A percentile compares a stretch with the other conserved stretches of the same genome.
Evolutionary conservation across 805 yeast species (phyloP).

Genomic region (Starmerella ratchasimensis): DNA sequence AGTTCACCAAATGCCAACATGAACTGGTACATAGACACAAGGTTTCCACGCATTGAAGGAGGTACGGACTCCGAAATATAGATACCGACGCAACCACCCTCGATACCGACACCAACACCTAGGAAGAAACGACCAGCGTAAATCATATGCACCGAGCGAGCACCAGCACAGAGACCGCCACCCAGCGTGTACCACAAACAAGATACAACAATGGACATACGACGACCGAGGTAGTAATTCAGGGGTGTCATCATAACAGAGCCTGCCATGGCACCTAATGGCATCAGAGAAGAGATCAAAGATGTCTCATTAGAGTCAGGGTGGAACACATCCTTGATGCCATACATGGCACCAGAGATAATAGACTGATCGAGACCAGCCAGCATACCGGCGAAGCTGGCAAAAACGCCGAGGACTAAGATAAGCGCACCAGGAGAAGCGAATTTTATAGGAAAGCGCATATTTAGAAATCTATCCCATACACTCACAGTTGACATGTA

Average conservation of each 20-base stretch:
- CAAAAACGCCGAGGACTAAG: constrained; percentile 39
- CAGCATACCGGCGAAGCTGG: constrained; percentile 50
- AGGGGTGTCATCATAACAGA: constrained; percentile 46
- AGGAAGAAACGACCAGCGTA: constrained; percentile 46
- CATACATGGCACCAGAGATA: constrained; percentile 48
- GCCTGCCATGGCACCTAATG: constrained; percentile 57
- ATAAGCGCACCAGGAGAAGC: constrained; percentile 30
- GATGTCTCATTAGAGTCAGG: constrained; percentile 35
- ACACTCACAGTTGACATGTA: constrained; percentile 4
- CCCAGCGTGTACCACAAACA: constrained; percentile 50
- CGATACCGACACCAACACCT: constrained; percentile 54
- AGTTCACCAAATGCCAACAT: constrained; percentile 56
- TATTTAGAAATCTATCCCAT: constrained; percentile 14
- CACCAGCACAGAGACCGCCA: constrained; percentile 44
- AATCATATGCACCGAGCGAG: constrained; percentile 35
- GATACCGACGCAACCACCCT: constrained; percentile 51
- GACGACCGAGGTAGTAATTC: constrained; percentile 43
- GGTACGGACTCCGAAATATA: constrained; percentile 52
- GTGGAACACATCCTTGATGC: constrained; percentile 33
- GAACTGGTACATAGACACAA: constrained; percentile 51
- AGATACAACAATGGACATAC: constrained; percentile 40
- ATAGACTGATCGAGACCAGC: constrained; percentile 58
- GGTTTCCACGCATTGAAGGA: constrained; percentile 38
- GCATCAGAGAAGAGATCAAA: constrained; percentile 46
- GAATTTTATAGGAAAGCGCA: constrained; percentile 11